phyloP scores from a whole-genome alignment of 176 grass and related monocot species.

The Bolboschoenus planiculmis region DNA sequence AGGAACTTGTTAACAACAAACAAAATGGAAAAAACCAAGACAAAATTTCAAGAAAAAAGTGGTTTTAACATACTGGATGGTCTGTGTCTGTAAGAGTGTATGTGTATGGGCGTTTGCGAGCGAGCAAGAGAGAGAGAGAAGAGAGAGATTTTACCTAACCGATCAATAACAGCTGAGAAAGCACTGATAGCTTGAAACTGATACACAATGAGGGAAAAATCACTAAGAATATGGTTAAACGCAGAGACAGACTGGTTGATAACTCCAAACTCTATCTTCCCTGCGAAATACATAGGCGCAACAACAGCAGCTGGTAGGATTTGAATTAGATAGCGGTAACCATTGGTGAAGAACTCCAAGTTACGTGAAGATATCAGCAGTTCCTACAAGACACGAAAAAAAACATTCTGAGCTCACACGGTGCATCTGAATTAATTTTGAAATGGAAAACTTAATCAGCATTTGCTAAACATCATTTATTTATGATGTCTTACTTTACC shows the following conservation, averaged over 20 bases:
- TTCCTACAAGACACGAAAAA: constrained; percentile 54
- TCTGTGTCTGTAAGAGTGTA: background rate
- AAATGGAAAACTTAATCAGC: background rate
- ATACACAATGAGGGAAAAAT: constrained; percentile 96
- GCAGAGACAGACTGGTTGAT: constrained; percentile 98
- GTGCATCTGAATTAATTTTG: background rate
- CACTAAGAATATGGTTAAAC: constrained; percentile 95
- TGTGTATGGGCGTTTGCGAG: background rate
- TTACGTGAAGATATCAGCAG: constrained; percentile 83
- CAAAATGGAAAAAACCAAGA: background rate
- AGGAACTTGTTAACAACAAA: background rate
- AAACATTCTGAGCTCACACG: background rate
- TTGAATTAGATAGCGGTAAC: constrained; percentile 94
- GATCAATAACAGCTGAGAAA: constrained; percentile 94
- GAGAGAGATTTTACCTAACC: constrained; percentile 50
- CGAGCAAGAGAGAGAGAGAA: background rate
- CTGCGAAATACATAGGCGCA: constrained; percentile 93
- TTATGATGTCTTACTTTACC: background rate
- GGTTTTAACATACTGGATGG: background rate
- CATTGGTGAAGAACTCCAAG: constrained; percentile 90
- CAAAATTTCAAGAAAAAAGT: background rate
- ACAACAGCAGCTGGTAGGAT: constrained; percentile 93
- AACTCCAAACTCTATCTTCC: constrained; percentile 97
- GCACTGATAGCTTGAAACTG: constrained; percentile 98
- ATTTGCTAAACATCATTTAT: background rate